Conservation (phyloP, 306 rosid species). For the Vigna reflexopilosa region DNA sequence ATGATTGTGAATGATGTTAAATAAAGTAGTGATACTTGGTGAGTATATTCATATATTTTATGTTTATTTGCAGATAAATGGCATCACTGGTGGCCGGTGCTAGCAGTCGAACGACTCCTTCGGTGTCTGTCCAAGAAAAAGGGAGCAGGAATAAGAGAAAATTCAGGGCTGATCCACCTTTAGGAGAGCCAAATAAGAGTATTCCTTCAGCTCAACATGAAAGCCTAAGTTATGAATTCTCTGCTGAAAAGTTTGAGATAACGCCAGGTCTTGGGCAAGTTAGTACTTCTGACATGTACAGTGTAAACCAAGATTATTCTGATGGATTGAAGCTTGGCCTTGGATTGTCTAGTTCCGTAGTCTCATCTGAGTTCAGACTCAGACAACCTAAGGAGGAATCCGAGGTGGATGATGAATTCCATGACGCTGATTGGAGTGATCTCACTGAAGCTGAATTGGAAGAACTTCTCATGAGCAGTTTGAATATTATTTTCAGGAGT, state of each 20-base stretch:
- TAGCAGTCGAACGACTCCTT: constrained; percentile 62
- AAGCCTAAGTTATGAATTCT: constrained; percentile 71
- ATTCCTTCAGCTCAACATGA: constrained; percentile 64
- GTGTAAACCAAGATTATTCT: constrained; percentile 61
- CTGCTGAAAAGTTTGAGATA: constrained; percentile 78
- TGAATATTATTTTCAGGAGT: constrained; percentile 75
- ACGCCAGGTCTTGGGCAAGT: constrained; percentile 55
- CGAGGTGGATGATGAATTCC: constrained; percentile 71
- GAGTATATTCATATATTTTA: constrained; percentile 41
- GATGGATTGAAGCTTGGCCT: constrained; percentile 87
- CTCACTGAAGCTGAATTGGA: constrained; percentile 81
- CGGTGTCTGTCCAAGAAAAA: constrained; percentile 74
- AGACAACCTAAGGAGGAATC: constrained; percentile 65
- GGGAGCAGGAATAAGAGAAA: constrained; percentile 94
- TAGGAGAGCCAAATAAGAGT: constrained; percentile 63
- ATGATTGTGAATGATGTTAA: constrained; percentile 36
- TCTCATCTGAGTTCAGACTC: constrained; percentile 54
- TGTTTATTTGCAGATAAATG: constrained; percentile 71
- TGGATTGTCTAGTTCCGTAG: constrained; percentile 63
- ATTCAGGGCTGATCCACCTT: constrained; percentile 91
- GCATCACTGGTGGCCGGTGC: constrained; percentile 73
- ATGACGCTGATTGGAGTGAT: constrained; percentile 88
- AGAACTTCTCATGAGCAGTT: constrained; percentile 74
- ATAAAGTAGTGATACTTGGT: constrained; percentile 28
- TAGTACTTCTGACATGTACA: constrained; percentile 59